Conservation (phyloP, 2,329 filamentous ascomycete species). For the Zasmidium angulare region DNA sequence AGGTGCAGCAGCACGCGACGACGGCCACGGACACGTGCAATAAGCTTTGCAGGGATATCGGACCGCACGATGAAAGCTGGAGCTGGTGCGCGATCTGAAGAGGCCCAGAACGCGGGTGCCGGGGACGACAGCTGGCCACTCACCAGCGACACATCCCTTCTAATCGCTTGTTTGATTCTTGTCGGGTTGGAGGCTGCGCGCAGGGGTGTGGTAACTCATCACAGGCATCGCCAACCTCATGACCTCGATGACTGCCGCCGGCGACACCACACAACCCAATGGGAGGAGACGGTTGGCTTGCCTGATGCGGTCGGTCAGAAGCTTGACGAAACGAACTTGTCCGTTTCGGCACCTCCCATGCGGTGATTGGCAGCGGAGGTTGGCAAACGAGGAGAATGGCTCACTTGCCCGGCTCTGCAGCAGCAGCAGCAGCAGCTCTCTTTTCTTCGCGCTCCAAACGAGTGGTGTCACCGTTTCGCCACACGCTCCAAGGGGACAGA, state of each 20-base stretch:
- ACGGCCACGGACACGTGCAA: not conserved
- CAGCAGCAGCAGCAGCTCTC: not conserved
- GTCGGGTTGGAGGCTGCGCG: too few species aligned
- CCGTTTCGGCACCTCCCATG: not conserved
- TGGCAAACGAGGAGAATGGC: not conserved
- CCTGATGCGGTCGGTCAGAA: not conserved
- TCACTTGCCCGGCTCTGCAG: not conserved
- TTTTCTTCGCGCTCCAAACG: not conserved
- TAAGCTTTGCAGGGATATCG: constrained; percentile 1
- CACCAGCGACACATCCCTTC: too few species aligned
- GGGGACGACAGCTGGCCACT: not conserved
- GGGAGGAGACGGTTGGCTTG: not conserved
- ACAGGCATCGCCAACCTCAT: not conserved
- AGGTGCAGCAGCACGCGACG: not conserved
- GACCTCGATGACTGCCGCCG: not conserved
- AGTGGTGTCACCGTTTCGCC: not conserved
- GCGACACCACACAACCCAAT: not conserved
- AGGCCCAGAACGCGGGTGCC: not conserved
- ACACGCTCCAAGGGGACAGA: not conserved
- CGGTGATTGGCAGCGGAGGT: not conserved
- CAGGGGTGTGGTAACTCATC: too few species aligned
- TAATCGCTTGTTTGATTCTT: too few species aligned
- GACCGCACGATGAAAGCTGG: not conserved
- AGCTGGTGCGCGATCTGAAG: not conserved
- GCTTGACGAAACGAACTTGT: not conserved